Conservation (phyloP, 2,329 filamentous ascomycete species). For the Herpotrichia juniperi region DNA sequence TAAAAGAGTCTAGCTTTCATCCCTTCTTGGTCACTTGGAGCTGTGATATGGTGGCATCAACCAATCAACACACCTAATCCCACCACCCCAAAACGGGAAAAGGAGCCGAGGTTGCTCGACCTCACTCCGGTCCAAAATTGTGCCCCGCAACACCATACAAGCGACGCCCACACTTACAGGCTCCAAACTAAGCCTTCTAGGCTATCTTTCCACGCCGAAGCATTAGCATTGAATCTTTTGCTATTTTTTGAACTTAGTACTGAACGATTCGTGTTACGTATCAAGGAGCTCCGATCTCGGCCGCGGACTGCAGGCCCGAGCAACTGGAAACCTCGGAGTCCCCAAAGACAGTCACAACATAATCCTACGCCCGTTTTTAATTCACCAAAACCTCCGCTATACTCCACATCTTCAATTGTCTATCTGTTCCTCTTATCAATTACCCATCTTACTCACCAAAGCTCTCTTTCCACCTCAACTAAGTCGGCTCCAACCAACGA, state of each 20-base stretch:
- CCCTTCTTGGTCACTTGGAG: not conserved
- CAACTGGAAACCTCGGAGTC: too few species aligned
- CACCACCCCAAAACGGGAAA: not conserved
- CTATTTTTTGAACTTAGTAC: too few species aligned
- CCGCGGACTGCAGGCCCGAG: not conserved
- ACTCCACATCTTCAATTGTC: too few species aligned
- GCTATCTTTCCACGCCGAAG: too few species aligned
- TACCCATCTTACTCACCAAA: not conserved
- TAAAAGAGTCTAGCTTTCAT: too few species aligned
- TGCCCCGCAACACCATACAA: not conserved
- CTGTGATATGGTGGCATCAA: not conserved
- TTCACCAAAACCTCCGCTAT: too few species aligned
- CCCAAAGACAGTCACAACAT: not conserved
- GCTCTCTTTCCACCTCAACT: not conserved
- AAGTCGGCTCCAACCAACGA: slow-evolving; percentile 9
- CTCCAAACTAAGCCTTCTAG: too few species aligned
- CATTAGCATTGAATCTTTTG: too few species aligned
- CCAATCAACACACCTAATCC: not conserved
- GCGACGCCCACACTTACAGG: too few species aligned
- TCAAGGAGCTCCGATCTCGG: slow-evolving; percentile 5
- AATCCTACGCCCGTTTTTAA: not conserved
- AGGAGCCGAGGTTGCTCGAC: not conserved
- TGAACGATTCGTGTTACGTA: not conserved
- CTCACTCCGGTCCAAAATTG: not conserved
- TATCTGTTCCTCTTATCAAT: too few species aligned